These are phyloP conservation scores for Cyberlindnera meyerae DNA, from an alignment of 805 yeast genomes.

Conservation along the genomic window DNA sequence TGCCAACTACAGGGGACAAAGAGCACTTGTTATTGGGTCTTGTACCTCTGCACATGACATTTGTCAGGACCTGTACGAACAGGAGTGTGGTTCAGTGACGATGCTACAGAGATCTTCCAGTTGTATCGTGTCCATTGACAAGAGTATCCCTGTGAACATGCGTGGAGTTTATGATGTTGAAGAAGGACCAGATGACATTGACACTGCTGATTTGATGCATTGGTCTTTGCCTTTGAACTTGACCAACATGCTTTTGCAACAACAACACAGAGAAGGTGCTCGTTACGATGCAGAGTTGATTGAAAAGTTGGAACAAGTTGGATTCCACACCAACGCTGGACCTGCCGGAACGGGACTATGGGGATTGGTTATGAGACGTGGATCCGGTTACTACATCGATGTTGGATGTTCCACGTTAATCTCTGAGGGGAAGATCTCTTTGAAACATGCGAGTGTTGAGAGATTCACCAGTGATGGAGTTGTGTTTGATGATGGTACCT, in stretches of 20 bases:
- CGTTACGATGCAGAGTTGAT: slow-evolving; percentile 30
- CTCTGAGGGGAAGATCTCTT: slow-evolving; percentile 34
- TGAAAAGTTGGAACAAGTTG: slow-evolving; percentile 30
- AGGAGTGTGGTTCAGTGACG: slow-evolving; percentile 36
- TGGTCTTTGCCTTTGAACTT: slow-evolving; percentile 34
- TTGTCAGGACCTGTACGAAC: slow-evolving; percentile 40
- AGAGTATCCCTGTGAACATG: slow-evolving; percentile 29
- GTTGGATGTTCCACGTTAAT: slow-evolving; percentile 40
- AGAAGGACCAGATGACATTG: slow-evolving; percentile 34
- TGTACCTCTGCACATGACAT: slow-evolving; percentile 45
- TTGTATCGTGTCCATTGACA: slow-evolving; percentile 35
- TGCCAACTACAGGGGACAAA: slow-evolving; percentile 35
- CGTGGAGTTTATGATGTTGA: slow-evolving; percentile 33
- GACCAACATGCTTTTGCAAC: slow-evolving; percentile 34
- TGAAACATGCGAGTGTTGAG: slow-evolving; percentile 34
- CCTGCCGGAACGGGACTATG: slow-evolving; percentile 40
- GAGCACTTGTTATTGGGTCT: slow-evolving; percentile 41
- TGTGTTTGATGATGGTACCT: slow-evolving; percentile 35
- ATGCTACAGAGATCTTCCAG: slow-evolving; percentile 44
- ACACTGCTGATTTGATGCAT: slow-evolving; percentile 35
- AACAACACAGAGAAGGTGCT: slow-evolving; percentile 31
- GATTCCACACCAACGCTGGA: slow-evolving; percentile 39
- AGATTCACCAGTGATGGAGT: slow-evolving; percentile 35
- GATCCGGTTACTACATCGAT: slow-evolving; percentile 44
- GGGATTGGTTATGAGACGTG: slow-evolving; percentile 36